Base-by-base conservation (phyloP, 2,329 filamentous ascomycete genomes). In the Botrytis tulipae region DNA sequence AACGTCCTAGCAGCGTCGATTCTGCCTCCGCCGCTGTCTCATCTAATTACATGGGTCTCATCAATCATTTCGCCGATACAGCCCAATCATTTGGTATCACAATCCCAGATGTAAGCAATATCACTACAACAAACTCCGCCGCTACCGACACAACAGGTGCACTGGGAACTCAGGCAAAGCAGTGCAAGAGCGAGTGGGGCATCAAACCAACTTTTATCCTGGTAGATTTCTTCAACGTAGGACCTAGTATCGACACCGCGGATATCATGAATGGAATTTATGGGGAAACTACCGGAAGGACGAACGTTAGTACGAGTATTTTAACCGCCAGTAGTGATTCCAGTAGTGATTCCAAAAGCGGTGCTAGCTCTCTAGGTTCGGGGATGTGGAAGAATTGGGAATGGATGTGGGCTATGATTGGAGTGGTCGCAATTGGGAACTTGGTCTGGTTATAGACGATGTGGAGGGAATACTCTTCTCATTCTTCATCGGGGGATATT, bases 1-100 rank as follows among this genome's bases (percentile, higher is more conserved):
- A 92, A 79, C 89, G 93, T 0, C 93, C 93, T 0, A 82, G 86
- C 0, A 81, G 82, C 9, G 83, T 90, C 48, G 81, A 82, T 35
- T 80, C 84, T 5, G 86, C 86, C 67, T 79, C 86, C 25, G 78
- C 84, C 1, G 92, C 91, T 2, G 79, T 92, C 40, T 79, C 84
- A 0, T 85, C 85, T 1, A 87, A 88, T 77, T 86, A 89, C 78
- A 86, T 96, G 81, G 89, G 92, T 40, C 84, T 96, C 16, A 86
- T 93, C 84, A 96, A 96, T 85, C 93, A 96, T 83, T 95, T 96
- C 84, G 86, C 92, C 71, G 90, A 95, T 84, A 83, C 86, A 73
- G 82, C 80, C 8, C 80, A 89, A 35, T 80, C 84, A n/a, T 82
- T 86, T 6, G 85, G 84, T 74, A 87, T 93, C 78, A 83, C 88